phyloP scores from a whole-genome alignment of 441 rosid species.

The Pelargonium myrrhifolium region DNA sequence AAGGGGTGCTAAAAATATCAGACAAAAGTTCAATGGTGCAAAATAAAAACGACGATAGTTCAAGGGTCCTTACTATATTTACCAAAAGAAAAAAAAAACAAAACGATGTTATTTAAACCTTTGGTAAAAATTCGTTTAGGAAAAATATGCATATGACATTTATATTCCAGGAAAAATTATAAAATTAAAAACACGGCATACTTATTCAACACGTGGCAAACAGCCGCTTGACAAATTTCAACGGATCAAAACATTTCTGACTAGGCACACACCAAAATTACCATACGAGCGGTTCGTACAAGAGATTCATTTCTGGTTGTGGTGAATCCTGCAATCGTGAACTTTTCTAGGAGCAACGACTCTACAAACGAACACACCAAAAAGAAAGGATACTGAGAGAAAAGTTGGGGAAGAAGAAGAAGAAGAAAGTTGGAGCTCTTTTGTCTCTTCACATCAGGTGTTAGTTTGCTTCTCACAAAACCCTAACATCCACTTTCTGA shows the following conservation, averaged over 20 bases:
- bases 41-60: too few relatives aligned
- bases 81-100: too few relatives aligned
- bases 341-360: not conserved
- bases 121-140: too few relatives aligned
- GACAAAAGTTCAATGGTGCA: too few relatives aligned
- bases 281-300: not conserved
- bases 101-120: too few relatives aligned
- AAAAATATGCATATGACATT: too few relatives aligned
- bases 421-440: not conserved
- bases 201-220: not conserved
- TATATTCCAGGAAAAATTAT: too few relatives aligned
- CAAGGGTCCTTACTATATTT: too few relatives aligned
- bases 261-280: not conserved
- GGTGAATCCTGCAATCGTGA: slow-evolving; percentile 2
- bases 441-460: not conserved
- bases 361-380: not conserved
- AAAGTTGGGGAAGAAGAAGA: not conserved
- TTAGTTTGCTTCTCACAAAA: not conserved
- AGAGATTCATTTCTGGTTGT: not conserved
- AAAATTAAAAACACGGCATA: not conserved
- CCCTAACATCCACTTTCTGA: not conserved
- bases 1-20: too few relatives aligned
- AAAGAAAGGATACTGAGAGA: not conserved
- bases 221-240: not conserved
- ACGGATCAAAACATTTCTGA: not conserved